Conservation (phyloP, 495 filamentous ascomycete species). For the Xylaria bambusicola region DNA sequence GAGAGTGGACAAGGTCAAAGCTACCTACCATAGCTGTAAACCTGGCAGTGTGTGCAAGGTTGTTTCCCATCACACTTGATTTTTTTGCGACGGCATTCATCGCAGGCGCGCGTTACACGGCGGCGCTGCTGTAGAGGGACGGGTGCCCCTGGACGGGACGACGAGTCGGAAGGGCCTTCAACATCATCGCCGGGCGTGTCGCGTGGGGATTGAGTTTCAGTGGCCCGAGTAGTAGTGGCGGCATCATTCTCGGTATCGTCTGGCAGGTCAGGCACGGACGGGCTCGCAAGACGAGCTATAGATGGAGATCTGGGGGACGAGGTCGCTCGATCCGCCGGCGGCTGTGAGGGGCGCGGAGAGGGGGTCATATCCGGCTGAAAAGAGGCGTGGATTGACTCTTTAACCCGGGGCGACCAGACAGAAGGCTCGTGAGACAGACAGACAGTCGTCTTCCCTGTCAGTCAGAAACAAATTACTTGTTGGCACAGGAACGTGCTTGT, state of each 20-base stretch:
- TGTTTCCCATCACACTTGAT: slow-evolving; percentile 99
- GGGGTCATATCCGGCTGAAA: slow-evolving; percentile 30
- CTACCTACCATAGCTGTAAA: slow-evolving; percentile 90
- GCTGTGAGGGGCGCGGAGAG: slow-evolving; percentile 33
- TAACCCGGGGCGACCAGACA: slow-evolving; percentile 3
- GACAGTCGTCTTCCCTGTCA: slow-evolving; percentile 11
- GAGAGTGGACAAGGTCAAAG: slow-evolving; percentile 8
- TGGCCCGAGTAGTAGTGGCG: not conserved
- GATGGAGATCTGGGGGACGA: slow-evolving; percentile 4
- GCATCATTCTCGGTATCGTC: slow-evolving; percentile 18
- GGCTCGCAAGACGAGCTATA: slow-evolving; percentile 3
- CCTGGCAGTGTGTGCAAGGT: slow-evolving; percentile 95
- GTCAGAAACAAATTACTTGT: slow-evolving; percentile 12
- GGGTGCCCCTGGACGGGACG: slow-evolving; percentile 33
- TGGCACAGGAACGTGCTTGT: slow-evolving; percentile 1
- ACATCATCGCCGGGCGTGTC: slow-evolving; percentile 23
- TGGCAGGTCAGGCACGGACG: slow-evolving; percentile 22
- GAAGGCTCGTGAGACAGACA: not conserved
- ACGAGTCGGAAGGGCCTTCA: slow-evolving; percentile 27
- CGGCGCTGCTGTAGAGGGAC: slow-evolving; percentile 81
- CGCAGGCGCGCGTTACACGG: slow-evolving; percentile 87
- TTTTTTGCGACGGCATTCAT: slow-evolving; percentile 96
- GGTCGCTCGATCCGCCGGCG: slow-evolving; percentile 25
- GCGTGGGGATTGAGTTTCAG: slow-evolving; percentile 12
- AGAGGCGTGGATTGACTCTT: not conserved